phyloP scores from a whole-genome alignment of 495 filamentous ascomycete genomes.

The Rostrohypoxylon terebratum region DNA sequence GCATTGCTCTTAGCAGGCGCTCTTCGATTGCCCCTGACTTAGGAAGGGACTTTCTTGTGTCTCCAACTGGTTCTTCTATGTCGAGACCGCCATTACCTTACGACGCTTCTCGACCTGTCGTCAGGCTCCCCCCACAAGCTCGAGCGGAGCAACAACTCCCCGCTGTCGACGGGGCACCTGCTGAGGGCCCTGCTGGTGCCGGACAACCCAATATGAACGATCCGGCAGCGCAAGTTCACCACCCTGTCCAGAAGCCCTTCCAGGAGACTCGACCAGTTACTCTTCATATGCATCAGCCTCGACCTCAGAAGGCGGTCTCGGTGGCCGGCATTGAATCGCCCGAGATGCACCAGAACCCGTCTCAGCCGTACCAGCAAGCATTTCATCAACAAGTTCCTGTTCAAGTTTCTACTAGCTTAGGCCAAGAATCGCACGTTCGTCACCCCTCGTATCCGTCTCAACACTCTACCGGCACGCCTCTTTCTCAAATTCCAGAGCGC shows the following conservation, averaged over 20 bases:
- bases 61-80: conserved; percentile 80
- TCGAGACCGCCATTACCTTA: conserved; percentile 71
- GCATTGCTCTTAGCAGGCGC: conserved; percentile 87
- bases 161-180: conserved; percentile 41
- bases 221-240: conserved; percentile 67
- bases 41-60: conserved; percentile 77
- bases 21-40: conserved; percentile 86
- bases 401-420: conserved; percentile 69
- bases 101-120: conserved; percentile 78
- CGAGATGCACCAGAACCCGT: conserved; percentile 72
- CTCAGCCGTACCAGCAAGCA: conserved; percentile 77
- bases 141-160: conserved; percentile 52
- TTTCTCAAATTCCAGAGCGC: conserved; percentile 94
- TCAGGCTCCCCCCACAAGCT: conserved; percentile 81
- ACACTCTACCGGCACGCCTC: conserved; percentile 81
- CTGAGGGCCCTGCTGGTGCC: conserved; percentile 23
- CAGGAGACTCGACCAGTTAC: conserved; percentile 79
- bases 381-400: conserved; percentile 92
- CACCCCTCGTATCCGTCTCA: conserved; percentile 83
- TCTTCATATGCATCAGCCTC: conserved; percentile 95
- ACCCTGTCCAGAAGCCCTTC: conserved; percentile 78
- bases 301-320: conserved; percentile 93
- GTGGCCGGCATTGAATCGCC: conserved; percentile 95
- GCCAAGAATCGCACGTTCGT: conserved; percentile 72
- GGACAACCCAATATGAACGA: conserved; percentile 59